Evolutionary conservation across 345 rosid genomes (phyloP), one percentile per base, ranked within the genome.

Genomic region (Hibiscus mutabilis): DNA sequence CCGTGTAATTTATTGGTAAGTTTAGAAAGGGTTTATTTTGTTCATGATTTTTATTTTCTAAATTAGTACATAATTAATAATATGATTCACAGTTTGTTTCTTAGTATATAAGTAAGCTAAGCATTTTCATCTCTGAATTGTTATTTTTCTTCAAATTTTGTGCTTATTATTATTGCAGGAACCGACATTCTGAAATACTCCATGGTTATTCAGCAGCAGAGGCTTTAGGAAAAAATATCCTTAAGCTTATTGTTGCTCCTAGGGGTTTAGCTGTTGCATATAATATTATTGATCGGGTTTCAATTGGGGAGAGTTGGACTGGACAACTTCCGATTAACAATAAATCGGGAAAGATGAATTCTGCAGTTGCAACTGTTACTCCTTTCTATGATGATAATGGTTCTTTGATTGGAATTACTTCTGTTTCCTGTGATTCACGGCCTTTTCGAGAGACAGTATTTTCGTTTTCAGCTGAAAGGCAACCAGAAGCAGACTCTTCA

Each of bases 301-400:
- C 40, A 2, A 62, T 42, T 77, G 97, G 99, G 68, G 96, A 91
- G 85, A 83, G 82, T 69, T 95, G 99, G 99, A 84, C 91, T 0
- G 99, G 99, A n/a, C 85, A 85, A 82, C 85, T 91, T 80, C 97
- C 97, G 0, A 81, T 88, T 27, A 95, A 77, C 88, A 87, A 77
- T 76, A 95, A 86, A 83, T 71, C 63, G 57, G 93, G 92, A 59
- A 86, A 82, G 57, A 86, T 79, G 61, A 78, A 90, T 78, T 25
- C 78, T 42, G 84, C 74, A 59, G 83, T 88, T 70, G 87, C 84
- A 0, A 87, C 96, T 12, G 85, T 84, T 73, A 86, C 97, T 64
- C 96, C 99, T 0, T 87, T 95, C 64, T 84, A 82, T 33, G 97
- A 88, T 70, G 98, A 94, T 59, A 85, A 82, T 24, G 88, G 88